Evolutionary conservation across 2,329 filamentous ascomycete genomes (phyloP), one percentile per base, ranked within the genome.

Genomic region (Cytospora piceae): DNA sequence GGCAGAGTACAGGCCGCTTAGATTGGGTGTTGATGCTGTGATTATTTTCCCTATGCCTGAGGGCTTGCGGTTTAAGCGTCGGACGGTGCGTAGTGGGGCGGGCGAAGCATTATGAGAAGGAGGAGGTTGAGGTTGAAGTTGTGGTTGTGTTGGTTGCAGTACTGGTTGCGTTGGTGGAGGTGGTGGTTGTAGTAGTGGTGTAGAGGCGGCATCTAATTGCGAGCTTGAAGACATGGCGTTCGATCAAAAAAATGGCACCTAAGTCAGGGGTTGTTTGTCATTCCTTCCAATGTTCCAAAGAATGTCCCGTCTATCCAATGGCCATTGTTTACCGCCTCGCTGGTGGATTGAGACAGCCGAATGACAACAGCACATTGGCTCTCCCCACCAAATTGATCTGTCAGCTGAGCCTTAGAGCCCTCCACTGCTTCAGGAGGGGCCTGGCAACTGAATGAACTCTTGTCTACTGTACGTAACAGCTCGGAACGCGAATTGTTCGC

Each of bases 11-110:
- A 83, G 74, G 31, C 79, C 76, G 73, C 82, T 82, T 67, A 89
- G 79, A 72, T 88, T 87, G 14, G 87, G 86, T 5, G 84, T 86
- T 9, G 87, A 88, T 42, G 81, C 79, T 29, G 85, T 82, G 66
- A 79, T 76, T 67, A 82, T 77, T 67, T 73, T 73, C 65, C 71
- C 71, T 64, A 72, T 63, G 61, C 74, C 76, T 63, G 77, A 74
- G 66, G 79, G 75, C 72, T 79, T 79, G 73, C 82, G 78, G 51
- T 67, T 65, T 59, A 71, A 65, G 54, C 69, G 68, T 71, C 70
- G 62, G 61, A 70, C 62, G 63, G 68, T 56, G 64, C 68, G 68
- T 67, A 63, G 66, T 52, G 61, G 32, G 58, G 67, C 39, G 29
- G 61, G 58, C 51, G 57, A 52, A 37, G 58, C 57, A 37, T 60